Conservation (phyloP, 306 rosid genomes). For the Inga leiocalycina region DNA sequence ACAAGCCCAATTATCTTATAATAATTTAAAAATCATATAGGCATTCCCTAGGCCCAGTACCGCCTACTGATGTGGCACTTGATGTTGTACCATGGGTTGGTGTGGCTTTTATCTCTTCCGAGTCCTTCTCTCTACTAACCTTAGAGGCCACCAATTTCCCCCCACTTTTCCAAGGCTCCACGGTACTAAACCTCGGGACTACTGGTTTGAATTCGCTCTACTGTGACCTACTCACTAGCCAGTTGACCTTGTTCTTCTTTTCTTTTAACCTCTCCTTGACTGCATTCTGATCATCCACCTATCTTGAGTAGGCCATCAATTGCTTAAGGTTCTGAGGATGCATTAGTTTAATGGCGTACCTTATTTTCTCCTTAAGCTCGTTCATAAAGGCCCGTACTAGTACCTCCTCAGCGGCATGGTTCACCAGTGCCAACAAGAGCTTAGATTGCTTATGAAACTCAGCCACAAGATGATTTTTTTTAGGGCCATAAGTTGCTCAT, state of each 20-base stretch:
- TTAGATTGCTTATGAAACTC: background rate
- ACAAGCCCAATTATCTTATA: background rate
- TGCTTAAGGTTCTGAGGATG: background rate
- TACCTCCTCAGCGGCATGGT: accelerated
- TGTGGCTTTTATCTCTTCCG: no score
- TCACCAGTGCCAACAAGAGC: background rate
- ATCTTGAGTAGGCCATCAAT: background rate
- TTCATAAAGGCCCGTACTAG: background rate
- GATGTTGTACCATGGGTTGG: background rate
- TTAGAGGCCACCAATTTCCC: no score
- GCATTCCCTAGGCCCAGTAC: accelerated
- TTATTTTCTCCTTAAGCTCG: background rate
- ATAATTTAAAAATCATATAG: background rate
- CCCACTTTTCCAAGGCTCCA: background rate
- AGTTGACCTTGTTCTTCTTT: background rate
- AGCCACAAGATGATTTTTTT: accelerated
- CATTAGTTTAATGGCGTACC: background rate
- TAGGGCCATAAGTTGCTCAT: background rate
- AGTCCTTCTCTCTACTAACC: no score
- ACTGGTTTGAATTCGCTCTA: background rate
- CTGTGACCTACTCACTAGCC: no score
- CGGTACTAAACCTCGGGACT: accelerated
- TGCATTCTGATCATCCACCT: background rate
- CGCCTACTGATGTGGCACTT: no score
- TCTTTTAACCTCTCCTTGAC: background rate